These are phyloP conservation scores for Colletotrichum cordylinicola DNA, from an alignment of 2,329 filamentous ascomycete species.

Conservation along the genomic window DNA sequence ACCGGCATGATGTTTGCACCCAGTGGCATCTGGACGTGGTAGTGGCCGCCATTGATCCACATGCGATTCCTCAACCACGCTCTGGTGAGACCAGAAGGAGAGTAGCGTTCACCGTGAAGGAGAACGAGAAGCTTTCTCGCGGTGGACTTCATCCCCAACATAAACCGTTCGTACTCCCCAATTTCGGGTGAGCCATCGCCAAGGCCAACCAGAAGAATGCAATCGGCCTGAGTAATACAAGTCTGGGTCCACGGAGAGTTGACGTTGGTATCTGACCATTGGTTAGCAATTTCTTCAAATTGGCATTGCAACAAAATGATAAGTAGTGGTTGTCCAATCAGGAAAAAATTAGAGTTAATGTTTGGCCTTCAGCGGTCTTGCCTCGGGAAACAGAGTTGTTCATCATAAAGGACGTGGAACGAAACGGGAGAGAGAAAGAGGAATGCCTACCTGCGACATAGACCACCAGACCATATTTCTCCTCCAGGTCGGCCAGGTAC, in stretches of 20 bases:
- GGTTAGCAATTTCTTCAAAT: conserved; percentile 31
- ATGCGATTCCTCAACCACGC: conserved; percentile 91
- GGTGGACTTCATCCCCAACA: conserved; percentile 96
- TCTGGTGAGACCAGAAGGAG: conserved; percentile 81
- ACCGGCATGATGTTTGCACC: conserved; percentile 77
- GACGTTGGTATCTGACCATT: conserved; percentile 81
- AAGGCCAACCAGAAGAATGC: conserved; percentile 89
- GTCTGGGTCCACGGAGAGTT: conserved; percentile 99
- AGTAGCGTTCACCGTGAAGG: conserved; percentile 88
- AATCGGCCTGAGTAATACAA: conserved; percentile 96
- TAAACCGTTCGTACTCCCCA: conserved; percentile 95
- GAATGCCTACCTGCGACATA: conserved; percentile 78
- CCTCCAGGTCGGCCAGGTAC: conserved; percentile 94
- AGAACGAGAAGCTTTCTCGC: conserved; percentile 92
- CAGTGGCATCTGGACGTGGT: conserved; percentile 96
- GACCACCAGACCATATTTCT: conserved; percentile 93
- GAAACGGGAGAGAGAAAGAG: not conserved
- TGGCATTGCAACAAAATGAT: not conserved
- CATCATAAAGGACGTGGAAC: conserved; percentile 48
- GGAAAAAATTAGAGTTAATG: conserved; percentile 74
- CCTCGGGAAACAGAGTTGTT: conserved; percentile 55
- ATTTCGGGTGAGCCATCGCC: conserved; percentile 90
- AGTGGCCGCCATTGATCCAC: conserved; percentile 98
- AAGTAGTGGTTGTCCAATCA: conserved; percentile 42
- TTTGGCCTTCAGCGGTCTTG: conserved; percentile 58